These are phyloP conservation scores for Heterococcus sp. DNA, from an alignment of 108 stramenopile species.

Conservation along the genomic window DNA sequence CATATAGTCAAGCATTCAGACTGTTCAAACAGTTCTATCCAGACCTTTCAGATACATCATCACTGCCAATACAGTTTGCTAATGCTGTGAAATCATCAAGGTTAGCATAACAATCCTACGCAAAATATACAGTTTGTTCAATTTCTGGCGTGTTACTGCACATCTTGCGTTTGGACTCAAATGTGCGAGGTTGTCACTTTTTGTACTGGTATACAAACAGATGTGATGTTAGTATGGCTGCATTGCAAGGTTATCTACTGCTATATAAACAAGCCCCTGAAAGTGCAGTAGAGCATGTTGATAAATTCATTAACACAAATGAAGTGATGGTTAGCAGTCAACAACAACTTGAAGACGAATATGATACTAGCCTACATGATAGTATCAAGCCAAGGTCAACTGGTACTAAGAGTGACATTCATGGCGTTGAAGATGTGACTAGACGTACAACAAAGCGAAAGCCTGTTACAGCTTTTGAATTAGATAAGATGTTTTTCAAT, in stretches of 20 bases:
- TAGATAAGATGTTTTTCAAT: constrained; percentile 34
- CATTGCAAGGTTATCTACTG: constrained; percentile 27
- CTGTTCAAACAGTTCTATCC: background rate
- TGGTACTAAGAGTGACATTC: too few species aligned
- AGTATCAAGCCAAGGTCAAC: background rate
- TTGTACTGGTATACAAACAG: too few species aligned
- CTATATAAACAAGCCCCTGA: constrained; percentile 1
- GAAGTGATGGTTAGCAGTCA: background rate
- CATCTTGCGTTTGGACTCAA: too few species aligned
- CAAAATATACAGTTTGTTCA: too few species aligned
- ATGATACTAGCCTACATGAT: background rate
- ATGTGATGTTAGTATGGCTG: constrained; percentile 19
- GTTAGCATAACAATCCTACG: too few species aligned
- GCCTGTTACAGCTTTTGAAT: constrained; percentile 2
- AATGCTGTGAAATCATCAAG: too few species aligned
- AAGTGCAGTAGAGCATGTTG: background rate
- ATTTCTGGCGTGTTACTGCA: too few species aligned
- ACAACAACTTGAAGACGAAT: too few species aligned
- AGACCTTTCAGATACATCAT: background rate
- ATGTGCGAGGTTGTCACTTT: too few species aligned
- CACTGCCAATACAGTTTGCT: background rate
- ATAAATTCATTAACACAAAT: background rate
- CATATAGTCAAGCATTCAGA: background rate
- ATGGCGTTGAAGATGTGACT: too few species aligned
- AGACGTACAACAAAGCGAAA: background rate